Conservation (phyloP, 352 stramenopile genomes). For the Bremia lactucae region DNA sequence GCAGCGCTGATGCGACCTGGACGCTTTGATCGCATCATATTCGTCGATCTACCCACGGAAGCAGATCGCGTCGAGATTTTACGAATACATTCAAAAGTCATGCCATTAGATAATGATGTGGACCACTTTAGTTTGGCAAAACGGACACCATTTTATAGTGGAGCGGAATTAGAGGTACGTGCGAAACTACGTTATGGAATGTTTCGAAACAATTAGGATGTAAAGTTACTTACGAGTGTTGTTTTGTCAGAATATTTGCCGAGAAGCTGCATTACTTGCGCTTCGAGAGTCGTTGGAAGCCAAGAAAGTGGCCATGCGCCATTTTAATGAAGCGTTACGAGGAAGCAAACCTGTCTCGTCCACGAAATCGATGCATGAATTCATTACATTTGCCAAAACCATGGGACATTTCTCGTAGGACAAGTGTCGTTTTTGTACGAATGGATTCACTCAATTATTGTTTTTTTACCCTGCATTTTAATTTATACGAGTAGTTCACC, state of each 20-base stretch:
- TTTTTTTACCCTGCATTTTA: too few relatives aligned
- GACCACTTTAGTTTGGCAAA: constrained; percentile 42
- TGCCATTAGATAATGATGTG: constrained; percentile 57
- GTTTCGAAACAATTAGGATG: too few relatives aligned
- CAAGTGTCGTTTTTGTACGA: too few relatives aligned
- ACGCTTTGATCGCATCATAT: constrained; percentile 92
- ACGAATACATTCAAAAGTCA: constrained; percentile 55
- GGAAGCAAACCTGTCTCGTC: constrained; percentile 48
- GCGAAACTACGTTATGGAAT: too few relatives aligned
- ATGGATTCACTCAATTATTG: too few relatives aligned
- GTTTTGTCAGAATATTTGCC: constrained; percentile 82
- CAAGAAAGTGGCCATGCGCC: constrained; percentile 34
- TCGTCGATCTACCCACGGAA: constrained; percentile 85
- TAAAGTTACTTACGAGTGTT: too few relatives aligned
- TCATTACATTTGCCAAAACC: constrained; percentile 43
- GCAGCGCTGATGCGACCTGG: constrained; percentile 93
- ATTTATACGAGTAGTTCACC: constrained; percentile 46
- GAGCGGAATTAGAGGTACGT: constrained; percentile 81
- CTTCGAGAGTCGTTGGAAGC: constrained; percentile 61
- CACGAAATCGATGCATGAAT: constrained; percentile 37
- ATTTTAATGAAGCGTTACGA: constrained; percentile 47
- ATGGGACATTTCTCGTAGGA: constrained; percentile 47
- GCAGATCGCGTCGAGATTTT: constrained; percentile 57
- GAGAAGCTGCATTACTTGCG: constrained; percentile 65
- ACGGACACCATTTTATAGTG: constrained; percentile 59